Evolutionary conservation across 805 yeast genomes (phyloP), one percentile per base, ranked within the genome.

Genomic region (Metschnikowia santaceciliae): DNA sequence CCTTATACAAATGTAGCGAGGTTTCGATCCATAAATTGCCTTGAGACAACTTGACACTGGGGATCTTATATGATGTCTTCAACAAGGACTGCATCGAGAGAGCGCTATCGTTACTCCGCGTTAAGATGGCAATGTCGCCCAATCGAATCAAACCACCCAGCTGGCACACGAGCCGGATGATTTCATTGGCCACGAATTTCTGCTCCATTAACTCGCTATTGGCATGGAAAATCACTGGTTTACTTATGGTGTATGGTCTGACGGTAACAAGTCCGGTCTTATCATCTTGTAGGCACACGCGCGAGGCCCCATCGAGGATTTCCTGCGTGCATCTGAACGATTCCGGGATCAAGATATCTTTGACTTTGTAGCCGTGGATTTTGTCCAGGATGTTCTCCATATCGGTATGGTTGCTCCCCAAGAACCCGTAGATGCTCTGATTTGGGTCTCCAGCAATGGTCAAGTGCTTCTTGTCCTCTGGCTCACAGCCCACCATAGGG

Each of bases 391-490:
- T 48, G 10, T 54, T 46, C n/a, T 55, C 47, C 61, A 77, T 63
- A 3, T 71, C 66, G 3, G 61, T 47, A 1, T 72, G 70, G 40
- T 72, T 69, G 0, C 84, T 72, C 0, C 89, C 88, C 38, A 85
- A 61, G 61, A 87, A 87, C 30, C 75, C 82, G 61, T 84, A 87
- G 30, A 87, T 83, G 47, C 86, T 76, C 65, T 87, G 92, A 61
- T 81, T 75, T 1, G 82, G 79, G 65, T 87, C 92, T 1, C 91
- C 91, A 3, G 90, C 85, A 17, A 86, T 63, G 1, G 84, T 77
- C 34, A 87, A 59, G 62, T 86, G 90, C 48, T 79, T 75, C 19
- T 35, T 40, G 2, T 59, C 57, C 6, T 51, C 52, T 4, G 50
- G 43, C 5, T 19, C 50, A 14, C 26, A 36, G 3, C 52, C 62